phyloP scores from a whole-genome alignment of 139 green algal genomes.

The Spirogloea muscicola region DNA sequence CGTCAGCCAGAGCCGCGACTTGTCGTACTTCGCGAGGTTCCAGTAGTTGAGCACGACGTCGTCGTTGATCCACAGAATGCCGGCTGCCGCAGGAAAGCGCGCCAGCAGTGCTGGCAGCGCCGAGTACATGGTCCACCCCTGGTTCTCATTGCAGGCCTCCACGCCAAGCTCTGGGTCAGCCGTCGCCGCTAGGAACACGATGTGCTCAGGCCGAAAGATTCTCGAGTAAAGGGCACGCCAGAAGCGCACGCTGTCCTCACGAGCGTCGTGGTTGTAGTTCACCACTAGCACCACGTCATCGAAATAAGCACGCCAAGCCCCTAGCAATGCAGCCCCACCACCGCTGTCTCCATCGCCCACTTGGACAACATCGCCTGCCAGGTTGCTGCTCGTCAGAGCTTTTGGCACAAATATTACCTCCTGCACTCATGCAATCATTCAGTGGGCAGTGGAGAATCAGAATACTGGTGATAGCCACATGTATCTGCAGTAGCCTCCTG shows the following conservation, averaged over 20 bases:
- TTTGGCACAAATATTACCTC: too few relatives aligned
- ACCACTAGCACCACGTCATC: neutral
- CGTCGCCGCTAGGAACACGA: too few relatives aligned
- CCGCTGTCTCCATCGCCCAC: too few relatives aligned
- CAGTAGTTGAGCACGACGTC: slow-evolving; percentile 20
- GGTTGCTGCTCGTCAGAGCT: too few relatives aligned
- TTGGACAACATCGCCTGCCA: neutral
- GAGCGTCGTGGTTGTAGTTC: neutral
- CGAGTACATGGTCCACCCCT: neutral
- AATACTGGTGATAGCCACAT: too few relatives aligned
- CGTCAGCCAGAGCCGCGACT: neutral
- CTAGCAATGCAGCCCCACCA: too few relatives aligned
- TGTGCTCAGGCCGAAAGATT: too few relatives aligned
- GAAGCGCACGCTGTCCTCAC: neutral
- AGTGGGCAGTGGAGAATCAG: too few relatives aligned
- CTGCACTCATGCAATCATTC: too few relatives aligned
- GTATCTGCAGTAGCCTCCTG: too few relatives aligned
- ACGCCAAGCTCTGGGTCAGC: too few relatives aligned
- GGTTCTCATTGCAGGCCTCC: too few relatives aligned
- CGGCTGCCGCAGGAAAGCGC: neutral
- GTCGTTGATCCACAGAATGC: slow-evolving; percentile 10
- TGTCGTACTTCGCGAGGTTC: neutral
- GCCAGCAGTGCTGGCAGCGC: neutral
- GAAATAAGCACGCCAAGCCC: neutral
- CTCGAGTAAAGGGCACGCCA: neutral